Percentiles rank a stretch among this genome's conserved stretches.
phyloP scores from a whole-genome alignment of 768 basidiomycete species.

The Rhodotorula paludigena region DNA sequence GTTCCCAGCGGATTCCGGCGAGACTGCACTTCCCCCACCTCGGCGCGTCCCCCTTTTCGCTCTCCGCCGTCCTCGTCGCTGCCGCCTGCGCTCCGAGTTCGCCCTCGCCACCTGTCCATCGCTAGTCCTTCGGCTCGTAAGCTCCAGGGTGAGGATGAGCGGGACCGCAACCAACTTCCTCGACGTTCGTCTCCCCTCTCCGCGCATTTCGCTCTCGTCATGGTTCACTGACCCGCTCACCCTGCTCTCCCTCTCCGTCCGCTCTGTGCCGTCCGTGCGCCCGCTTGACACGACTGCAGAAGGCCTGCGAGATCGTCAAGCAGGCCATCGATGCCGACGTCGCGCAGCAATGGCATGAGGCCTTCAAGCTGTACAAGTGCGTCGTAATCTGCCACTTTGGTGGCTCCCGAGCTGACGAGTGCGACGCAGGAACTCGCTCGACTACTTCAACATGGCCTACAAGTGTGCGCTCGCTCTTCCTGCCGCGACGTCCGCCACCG shows the following conservation, averaged over 20 bases:
- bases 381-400: background rate
- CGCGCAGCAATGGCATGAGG: constrained; percentile 87
- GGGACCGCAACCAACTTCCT: constrained; percentile 46
- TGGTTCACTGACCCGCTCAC: constrained; percentile 43
- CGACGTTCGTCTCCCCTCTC: constrained; percentile 43
- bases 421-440: constrained; percentile 69
- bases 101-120: background rate
- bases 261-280: background rate
- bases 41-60: no score
- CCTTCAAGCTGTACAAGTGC: constrained; percentile 59
- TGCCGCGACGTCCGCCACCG: background rate
- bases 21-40: no score
- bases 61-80: no score
- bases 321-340: constrained; percentile 59
- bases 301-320: constrained; percentile 67
- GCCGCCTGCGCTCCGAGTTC: background rate
- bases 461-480: constrained; percentile 59
- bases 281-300: constrained; percentile 7
- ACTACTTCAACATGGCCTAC: constrained; percentile 96
- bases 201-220: constrained; percentile 38
- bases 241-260: background rate
- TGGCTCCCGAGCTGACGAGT: background rate
- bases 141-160: background rate
- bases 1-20: no score
- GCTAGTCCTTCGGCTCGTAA: background rate